These are phyloP conservation scores for Ogataea paradorogensis DNA, from an alignment of 805 yeast genomes.

Conservation along the genomic window DNA sequence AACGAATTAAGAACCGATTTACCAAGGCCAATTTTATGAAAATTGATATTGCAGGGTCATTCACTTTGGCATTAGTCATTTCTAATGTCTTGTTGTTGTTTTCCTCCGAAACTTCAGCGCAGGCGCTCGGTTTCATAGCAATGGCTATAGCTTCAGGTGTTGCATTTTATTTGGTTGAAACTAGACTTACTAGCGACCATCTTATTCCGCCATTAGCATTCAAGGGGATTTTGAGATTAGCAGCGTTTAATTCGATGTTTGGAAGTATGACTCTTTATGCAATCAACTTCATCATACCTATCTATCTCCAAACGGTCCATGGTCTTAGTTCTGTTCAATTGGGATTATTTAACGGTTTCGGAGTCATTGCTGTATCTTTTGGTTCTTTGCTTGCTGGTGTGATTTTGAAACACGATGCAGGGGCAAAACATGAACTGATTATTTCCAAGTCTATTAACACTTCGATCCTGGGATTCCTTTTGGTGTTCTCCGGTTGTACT, in stretches of 20 bases:
- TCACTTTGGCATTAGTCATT: conserved; percentile 33
- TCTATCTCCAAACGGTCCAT: conserved; percentile 44
- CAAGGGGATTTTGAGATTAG: conserved; percentile 37
- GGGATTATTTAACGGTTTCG: conserved; percentile 41
- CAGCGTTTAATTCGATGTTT: conserved; percentile 37
- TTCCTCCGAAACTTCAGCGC: conserved; percentile 19
- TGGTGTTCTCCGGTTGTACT: conserved; percentile 23
- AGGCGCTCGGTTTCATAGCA: conserved; percentile 13
- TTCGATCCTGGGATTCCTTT: conserved; percentile 22
- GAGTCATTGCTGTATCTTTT: conserved; percentile 37
- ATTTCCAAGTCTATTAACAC: conserved; percentile 23
- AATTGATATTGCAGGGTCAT: conserved; percentile 42
- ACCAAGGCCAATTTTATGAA: conserved; percentile 34
- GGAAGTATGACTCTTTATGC: conserved; percentile 38
- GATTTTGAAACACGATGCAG: conserved; percentile 28
- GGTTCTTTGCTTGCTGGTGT: conserved; percentile 41
- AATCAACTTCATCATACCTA: conserved; percentile 37
- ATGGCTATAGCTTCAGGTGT: conserved; percentile 16
- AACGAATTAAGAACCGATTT: conserved; percentile 27
- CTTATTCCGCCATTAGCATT: conserved; percentile 40
- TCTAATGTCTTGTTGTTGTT: conserved; percentile 36
- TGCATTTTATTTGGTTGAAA: conserved; percentile 35
- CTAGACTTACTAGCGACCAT: conserved; percentile 34
- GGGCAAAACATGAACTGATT: conserved; percentile 16
- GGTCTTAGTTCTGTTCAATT: conserved; percentile 36